phyloP scores from a whole-genome alignment of 768 basidiomycete genomes.

The Nidularia sp. region DNA sequence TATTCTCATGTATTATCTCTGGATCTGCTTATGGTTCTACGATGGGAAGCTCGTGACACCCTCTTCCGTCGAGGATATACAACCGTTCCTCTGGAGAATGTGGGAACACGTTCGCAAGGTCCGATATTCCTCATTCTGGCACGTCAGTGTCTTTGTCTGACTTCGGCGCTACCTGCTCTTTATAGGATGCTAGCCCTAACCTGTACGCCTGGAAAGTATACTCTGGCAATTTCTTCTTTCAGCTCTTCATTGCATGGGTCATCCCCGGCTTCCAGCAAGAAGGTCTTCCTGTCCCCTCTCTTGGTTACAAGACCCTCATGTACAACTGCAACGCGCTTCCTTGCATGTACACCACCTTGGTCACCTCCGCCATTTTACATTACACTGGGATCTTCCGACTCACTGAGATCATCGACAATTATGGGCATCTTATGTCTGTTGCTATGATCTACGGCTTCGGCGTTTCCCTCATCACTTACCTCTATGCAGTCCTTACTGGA shows the following conservation, averaged over 20 bases:
- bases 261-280: constrained; percentile 93
- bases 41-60: constrained; percentile 80
- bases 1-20: constrained; percentile 95
- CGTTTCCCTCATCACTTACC: constrained; percentile 78
- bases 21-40: constrained; percentile 96
- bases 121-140: too few relatives aligned
- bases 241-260: constrained; percentile 85
- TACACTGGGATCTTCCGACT: constrained; percentile 82
- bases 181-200: constrained; percentile 88
- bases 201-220: constrained; percentile 88
- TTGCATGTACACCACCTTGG: constrained; percentile 80
- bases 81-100: constrained; percentile 78
- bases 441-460: constrained; percentile 89
- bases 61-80: constrained; percentile 59
- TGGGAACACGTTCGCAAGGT: constrained; percentile 83
- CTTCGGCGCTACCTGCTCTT: neutral
- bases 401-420: constrained; percentile 93
- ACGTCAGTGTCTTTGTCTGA: neutral
- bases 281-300: constrained; percentile 93
- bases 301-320: constrained; percentile 86
- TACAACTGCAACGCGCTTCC: constrained; percentile 96
- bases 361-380: constrained; percentile 73
- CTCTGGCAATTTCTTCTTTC: constrained; percentile 81
- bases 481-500: constrained; percentile 71
- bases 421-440: constrained; percentile 93